phyloP scores from a whole-genome alignment of 768 basidiomycete species.

The Tylopilus cervinicoccineus region DNA sequence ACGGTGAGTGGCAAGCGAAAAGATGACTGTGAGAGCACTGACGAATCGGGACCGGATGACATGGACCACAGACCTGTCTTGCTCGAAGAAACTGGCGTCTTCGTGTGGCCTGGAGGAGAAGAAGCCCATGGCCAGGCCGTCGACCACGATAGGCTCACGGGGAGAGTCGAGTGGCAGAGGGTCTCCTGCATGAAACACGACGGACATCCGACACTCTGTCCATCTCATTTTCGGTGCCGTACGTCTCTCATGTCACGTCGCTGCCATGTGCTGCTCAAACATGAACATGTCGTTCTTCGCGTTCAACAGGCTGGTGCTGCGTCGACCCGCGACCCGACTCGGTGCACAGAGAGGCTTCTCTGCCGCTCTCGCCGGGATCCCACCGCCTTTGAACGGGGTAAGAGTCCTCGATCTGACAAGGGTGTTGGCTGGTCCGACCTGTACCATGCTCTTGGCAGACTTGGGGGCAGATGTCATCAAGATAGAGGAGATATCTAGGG shows the following conservation, averaged over 20 bases:
- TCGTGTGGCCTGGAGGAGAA: slow-evolving; percentile 25
- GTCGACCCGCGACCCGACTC: background rate
- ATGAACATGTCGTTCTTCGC: slow-evolving; percentile 16
- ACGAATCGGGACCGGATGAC: slow-evolving; percentile 63
- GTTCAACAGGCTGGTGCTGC: background rate
- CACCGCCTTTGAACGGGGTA: slow-evolving; percentile 76
- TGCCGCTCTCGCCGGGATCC: slow-evolving; percentile 44
- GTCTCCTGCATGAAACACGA: slow-evolving; percentile 5
- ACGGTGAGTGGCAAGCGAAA: slow-evolving; percentile 8
- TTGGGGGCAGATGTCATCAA: slow-evolving; percentile 93
- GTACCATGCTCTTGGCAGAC: slow-evolving; percentile 93
- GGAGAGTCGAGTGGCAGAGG: slow-evolving; percentile 23
- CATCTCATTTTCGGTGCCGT: slow-evolving; percentile 13
- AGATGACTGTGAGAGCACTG: slow-evolving; percentile 29
- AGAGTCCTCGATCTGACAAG: slow-evolving; percentile 87
- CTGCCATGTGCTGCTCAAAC: background rate
- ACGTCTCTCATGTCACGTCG: background rate
- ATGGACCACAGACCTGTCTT: slow-evolving; percentile 48
- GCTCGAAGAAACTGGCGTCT: slow-evolving; percentile 17
- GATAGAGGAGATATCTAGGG: slow-evolving; percentile 73
- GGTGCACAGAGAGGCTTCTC: slow-evolving; percentile 10
- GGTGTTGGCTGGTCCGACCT: slow-evolving; percentile 86
- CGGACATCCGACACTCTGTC: slow-evolving; percentile 28
- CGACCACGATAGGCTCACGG: too few relatives aligned
- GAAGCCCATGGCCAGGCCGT: slow-evolving; percentile 24